Percentiles rank a stretch among this genome's conserved stretches.
Evolutionary conservation across 1,139 yeast species (phyloP).

Genomic region (Candida sojae): DNA sequence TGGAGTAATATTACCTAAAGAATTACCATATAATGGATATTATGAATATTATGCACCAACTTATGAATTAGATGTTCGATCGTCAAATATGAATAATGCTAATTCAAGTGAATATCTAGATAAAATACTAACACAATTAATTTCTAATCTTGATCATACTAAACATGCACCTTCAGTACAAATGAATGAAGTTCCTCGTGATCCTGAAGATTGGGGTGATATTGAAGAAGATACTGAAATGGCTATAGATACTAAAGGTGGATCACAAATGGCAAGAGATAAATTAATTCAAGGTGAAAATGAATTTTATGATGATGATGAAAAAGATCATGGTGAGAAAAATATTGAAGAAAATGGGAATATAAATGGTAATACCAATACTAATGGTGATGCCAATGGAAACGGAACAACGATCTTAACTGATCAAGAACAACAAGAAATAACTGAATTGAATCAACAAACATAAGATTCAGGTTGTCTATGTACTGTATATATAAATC

Average conservation of each 20-base stretch:
- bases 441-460: constrained; percentile 32
- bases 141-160: constrained; percentile 79
- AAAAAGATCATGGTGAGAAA: constrained; percentile 47
- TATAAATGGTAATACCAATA: background rate
- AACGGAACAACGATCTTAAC: constrained; percentile 20
- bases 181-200: constrained; percentile 84
- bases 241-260: constrained; percentile 88
- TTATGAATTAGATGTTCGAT: constrained; percentile 89
- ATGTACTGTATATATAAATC: background rate
- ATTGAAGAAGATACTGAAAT: constrained; percentile 69
- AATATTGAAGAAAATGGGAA: constrained; percentile 21
- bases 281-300: constrained; percentile 63
- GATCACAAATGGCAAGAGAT: constrained; percentile 84
- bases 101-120: constrained; percentile 91
- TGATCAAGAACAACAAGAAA: constrained; percentile 40
- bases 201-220: constrained; percentile 81
- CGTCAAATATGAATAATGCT: constrained; percentile 96
- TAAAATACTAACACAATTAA: constrained; percentile 76
- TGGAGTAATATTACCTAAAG: constrained; percentile 75
- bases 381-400: background rate
- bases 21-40: constrained; percentile 93
- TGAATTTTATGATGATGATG: constrained; percentile 69
- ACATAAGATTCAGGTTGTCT: background rate
- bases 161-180: constrained; percentile 97
- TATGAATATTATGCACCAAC: constrained; percentile 98